Evolutionary conservation across 164 flowering plant species (phyloP).

Genomic region (Vitis riparia): DNA sequence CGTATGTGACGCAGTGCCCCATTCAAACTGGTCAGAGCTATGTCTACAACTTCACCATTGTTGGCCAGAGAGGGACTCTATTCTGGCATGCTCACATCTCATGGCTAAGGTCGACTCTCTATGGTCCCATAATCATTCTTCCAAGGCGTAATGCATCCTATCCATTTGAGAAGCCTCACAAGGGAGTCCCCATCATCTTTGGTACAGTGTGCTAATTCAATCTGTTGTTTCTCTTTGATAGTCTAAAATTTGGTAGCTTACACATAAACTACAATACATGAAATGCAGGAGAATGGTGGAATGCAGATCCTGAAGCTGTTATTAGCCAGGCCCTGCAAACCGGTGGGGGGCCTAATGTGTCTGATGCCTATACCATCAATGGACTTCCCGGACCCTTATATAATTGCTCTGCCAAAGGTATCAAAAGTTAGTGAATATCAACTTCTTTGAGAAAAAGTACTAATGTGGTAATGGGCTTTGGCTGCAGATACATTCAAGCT

Average conservation of each 20-base stretch:
- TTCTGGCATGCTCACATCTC: constrained; percentile 25
- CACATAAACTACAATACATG: too few relatives aligned
- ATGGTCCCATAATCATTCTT: constrained; percentile 27
- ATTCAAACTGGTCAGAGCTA: constrained; percentile 28
- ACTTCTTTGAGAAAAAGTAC: not conserved
- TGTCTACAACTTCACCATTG: constrained; percentile 27
- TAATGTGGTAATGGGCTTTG: not conserved
- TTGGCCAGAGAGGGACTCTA: constrained; percentile 27
- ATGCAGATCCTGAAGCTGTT: constrained; percentile 39
- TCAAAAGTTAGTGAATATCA: not conserved
- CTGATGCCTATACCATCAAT: constrained; percentile 37
- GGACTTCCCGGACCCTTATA: constrained; percentile 43
- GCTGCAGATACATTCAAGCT: constrained; percentile 35
- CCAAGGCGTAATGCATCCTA: constrained; percentile 21
- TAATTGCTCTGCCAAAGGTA: constrained; percentile 44
- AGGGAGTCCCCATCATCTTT: constrained; percentile 23
- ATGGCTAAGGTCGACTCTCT: constrained; percentile 28
- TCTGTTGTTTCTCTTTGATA: too few relatives aligned
- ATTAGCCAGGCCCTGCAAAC: constrained; percentile 39
- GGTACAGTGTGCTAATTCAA: constrained; percentile 7
- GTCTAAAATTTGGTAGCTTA: too few relatives aligned
- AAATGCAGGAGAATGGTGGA: constrained; percentile 50
- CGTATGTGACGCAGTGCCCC: constrained; percentile 31
- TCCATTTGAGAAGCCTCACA: constrained; percentile 23
- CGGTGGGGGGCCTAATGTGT: constrained; percentile 51